Conservation (phyloP, 257 asterid species). For the Solanum chiquidenum region DNA sequence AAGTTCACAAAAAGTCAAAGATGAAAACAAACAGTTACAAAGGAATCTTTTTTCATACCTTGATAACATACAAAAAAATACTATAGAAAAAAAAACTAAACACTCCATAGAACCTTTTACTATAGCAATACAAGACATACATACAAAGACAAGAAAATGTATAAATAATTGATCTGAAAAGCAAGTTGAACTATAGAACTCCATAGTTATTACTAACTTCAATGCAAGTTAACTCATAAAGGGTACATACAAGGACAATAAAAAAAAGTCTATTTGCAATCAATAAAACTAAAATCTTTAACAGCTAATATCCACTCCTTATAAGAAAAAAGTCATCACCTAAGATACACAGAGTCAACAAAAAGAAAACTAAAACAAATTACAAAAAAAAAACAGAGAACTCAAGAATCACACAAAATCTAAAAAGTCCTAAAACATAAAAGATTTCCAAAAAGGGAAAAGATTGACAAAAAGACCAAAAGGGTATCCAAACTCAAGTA, state of each 20-base stretch:
- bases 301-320: neutral
- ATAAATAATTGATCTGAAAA: neutral
- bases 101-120: neutral
- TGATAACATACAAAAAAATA: neutral
- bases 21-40: neutral
- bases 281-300: neutral
- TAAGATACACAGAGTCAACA: neutral
- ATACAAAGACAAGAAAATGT: neutral
- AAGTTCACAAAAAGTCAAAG: neutral
- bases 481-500: neutral
- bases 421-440: neutral
- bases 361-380: neutral
- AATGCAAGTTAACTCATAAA: neutral
- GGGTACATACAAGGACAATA: neutral
- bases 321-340: neutral
- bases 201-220: neutral
- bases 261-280: neutral
- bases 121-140: neutral
- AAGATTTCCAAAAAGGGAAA: neutral
- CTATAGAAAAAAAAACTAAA: neutral
- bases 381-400: neutral
- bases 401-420: neutral
- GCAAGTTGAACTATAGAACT: neutral
- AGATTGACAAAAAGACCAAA: neutral
- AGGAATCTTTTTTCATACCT: neutral